Percentiles rank a stretch among this genome's conserved stretches.
These are phyloP conservation scores for Dipodascopsis tothii DNA, from an alignment of 805 yeast genomes.

Conservation along the genomic window DNA sequence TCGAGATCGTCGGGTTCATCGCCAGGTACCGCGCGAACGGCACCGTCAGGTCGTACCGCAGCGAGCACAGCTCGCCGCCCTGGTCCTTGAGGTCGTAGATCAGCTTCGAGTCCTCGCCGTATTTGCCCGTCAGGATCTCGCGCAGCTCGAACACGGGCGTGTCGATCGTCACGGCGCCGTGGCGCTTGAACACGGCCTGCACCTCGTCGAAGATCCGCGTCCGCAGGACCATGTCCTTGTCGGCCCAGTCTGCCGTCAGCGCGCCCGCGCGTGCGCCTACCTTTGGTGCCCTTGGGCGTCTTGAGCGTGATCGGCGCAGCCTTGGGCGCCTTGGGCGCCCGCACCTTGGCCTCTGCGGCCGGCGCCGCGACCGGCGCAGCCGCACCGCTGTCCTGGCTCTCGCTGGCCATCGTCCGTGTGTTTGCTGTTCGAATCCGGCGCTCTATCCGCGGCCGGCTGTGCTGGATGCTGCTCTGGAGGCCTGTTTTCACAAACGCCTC, in stretches of 20 bases:
- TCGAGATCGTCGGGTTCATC: slow-evolving; percentile 73
- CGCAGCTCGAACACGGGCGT: slow-evolving; percentile 96
- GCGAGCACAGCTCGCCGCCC: slow-evolving; percentile 94
- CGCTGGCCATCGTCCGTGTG: no score
- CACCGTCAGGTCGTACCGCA: slow-evolving; percentile 94
- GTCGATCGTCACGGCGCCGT: slow-evolving; percentile 97
- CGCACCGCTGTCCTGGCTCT: no score
- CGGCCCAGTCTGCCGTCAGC: slow-evolving; percentile 98
- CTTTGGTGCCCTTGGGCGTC: slow-evolving; percentile 77
- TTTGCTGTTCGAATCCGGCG: no score
- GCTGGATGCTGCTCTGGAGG: no score
- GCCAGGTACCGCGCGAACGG: slow-evolving; percentile 98
- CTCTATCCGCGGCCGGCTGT: no score
- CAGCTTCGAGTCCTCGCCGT: slow-evolving; percentile 96
- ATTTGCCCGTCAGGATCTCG: slow-evolving; percentile 92
- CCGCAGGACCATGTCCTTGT: slow-evolving; percentile 91
- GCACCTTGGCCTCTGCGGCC: no score
- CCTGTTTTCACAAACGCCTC: no score
- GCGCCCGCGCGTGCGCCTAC: slow-evolving; percentile 9
- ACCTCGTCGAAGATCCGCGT: slow-evolving; percentile 74
- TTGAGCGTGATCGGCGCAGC: slow-evolving; percentile 80
- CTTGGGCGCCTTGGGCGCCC: no score
- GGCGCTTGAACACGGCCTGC: slow-evolving; percentile 74
- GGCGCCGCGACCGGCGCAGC: no score
- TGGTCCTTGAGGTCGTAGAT: slow-evolving; percentile 95